Evolutionary conservation across 2,329 filamentous ascomycete genomes (phyloP).

Genomic region (Pseudocercospora macadamiae): DNA sequence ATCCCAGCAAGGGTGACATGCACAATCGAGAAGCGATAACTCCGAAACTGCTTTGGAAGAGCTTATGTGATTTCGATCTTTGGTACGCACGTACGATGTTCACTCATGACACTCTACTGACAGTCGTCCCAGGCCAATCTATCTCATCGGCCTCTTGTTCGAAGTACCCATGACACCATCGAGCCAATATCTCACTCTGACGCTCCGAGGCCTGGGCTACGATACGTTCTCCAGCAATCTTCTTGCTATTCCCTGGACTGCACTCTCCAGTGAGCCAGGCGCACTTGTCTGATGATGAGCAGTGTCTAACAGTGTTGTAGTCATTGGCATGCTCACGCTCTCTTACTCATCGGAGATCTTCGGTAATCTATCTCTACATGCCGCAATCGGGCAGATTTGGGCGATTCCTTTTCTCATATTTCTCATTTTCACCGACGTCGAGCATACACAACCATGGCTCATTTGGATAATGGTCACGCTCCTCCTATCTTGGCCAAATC

Average conservation of each 20-base stretch:
- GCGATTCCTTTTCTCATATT: constrained; percentile 42
- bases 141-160: constrained; percentile 38
- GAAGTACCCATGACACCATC: constrained; percentile 57
- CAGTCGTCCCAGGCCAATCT: background rate
- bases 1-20: constrained; percentile 57
- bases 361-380: constrained; percentile 55
- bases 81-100: background rate
- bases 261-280: background rate
- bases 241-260: constrained; percentile 56
- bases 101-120: background rate
- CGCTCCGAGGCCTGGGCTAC: constrained; percentile 45
- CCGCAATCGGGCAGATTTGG: constrained; percentile 43
- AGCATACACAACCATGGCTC: constrained; percentile 44
- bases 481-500: constrained; percentile 44
- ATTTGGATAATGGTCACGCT: constrained; percentile 42
- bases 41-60: constrained; percentile 41
- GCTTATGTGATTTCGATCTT: constrained; percentile 21
- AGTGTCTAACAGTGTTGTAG: constrained; percentile 14
- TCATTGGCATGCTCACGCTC: constrained; percentile 45
- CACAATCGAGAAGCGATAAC: constrained; percentile 60
- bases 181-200: constrained; percentile 43
- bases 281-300: too few species aligned
- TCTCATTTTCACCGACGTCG: constrained; percentile 31
- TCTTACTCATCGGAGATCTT: constrained; percentile 55
- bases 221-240: constrained; percentile 65